phyloP scores from a whole-genome alignment of 2,329 filamentous ascomycete genomes.

The Fusarium sp. region DNA sequence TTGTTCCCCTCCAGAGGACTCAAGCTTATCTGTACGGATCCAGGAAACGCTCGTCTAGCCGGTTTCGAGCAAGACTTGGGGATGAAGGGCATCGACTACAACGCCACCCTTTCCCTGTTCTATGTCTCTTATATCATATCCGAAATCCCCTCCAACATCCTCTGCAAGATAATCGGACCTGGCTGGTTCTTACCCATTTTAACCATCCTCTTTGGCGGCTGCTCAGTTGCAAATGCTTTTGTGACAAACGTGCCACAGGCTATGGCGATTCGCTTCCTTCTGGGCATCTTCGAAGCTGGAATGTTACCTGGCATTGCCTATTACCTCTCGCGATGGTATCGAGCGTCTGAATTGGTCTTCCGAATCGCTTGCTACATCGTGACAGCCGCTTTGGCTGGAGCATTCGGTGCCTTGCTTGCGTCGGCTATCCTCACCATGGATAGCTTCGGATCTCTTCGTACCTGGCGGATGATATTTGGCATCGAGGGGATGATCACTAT shows the following conservation, averaged over 20 bases:
- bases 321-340: background rate
- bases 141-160: background rate
- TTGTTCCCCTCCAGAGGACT: background rate
- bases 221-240: background rate
- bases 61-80: background rate
- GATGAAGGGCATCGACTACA: background rate
- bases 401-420: background rate
- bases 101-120: background rate
- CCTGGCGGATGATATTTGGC: background rate
- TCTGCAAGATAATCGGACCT: background rate
- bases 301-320: background rate
- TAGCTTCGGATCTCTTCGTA: background rate
- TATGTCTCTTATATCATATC: background rate
- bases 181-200: background rate
- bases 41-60: background rate
- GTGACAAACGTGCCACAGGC: background rate
- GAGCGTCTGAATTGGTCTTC: background rate
- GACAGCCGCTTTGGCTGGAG: background rate
- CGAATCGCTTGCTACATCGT: background rate
- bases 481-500: background rate
- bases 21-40: background rate
- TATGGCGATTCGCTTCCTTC: background rate
- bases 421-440: background rate
- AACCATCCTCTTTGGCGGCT: background rate
- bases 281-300: background rate